Conservation (phyloP, 352 stramenopile species). For the Blastocystis sp. region DNA sequence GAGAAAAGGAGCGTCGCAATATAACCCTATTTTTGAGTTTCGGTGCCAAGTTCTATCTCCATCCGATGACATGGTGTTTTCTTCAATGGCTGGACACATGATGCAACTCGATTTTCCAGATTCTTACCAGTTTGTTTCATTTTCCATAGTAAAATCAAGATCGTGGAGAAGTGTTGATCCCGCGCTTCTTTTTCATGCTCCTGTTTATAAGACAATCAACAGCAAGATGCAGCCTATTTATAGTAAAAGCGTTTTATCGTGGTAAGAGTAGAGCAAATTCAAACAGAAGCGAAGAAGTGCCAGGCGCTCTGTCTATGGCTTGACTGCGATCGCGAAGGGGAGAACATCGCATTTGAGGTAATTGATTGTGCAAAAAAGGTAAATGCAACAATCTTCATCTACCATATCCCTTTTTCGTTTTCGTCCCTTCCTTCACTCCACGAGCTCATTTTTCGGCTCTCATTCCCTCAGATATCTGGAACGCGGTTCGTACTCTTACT, state of each 20-base stretch:
- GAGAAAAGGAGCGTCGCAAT: slow-evolving; percentile 67
- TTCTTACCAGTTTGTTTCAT: slow-evolving; percentile 64
- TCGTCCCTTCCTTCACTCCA: background rate
- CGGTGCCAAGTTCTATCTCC: slow-evolving; percentile 73
- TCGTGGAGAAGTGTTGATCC: slow-evolving; percentile 87
- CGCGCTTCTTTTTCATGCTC: slow-evolving; percentile 83
- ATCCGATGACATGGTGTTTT: slow-evolving; percentile 81
- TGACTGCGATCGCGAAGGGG: slow-evolving; percentile 99
- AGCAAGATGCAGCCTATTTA: slow-evolving; percentile 79
- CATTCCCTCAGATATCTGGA: slow-evolving; percentile 80
- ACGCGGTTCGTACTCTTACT: slow-evolving; percentile 72
- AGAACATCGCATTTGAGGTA: slow-evolving; percentile 96
- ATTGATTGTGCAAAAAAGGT: slow-evolving; percentile 75
- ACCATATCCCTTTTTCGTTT: background rate
- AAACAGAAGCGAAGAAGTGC: slow-evolving; percentile 70
- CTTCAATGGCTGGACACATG: slow-evolving; percentile 93
- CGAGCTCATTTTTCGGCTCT: slow-evolving; percentile 85
- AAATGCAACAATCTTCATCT: slow-evolving; percentile 69
- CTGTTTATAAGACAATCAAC: slow-evolving; percentile 77
- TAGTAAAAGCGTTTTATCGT: slow-evolving; percentile 63
- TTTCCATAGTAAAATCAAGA: slow-evolving; percentile 65
- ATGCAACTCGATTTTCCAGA: slow-evolving; percentile 91
- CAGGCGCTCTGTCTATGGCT: slow-evolving; percentile 90
- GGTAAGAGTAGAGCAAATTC: slow-evolving; percentile 67
- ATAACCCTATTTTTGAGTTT: slow-evolving; percentile 84